Percentiles rank a stretch among this genome's conserved stretches.
Conservation (phyloP, 345 rosid species). For the Eucalyptus victrix region DNA sequence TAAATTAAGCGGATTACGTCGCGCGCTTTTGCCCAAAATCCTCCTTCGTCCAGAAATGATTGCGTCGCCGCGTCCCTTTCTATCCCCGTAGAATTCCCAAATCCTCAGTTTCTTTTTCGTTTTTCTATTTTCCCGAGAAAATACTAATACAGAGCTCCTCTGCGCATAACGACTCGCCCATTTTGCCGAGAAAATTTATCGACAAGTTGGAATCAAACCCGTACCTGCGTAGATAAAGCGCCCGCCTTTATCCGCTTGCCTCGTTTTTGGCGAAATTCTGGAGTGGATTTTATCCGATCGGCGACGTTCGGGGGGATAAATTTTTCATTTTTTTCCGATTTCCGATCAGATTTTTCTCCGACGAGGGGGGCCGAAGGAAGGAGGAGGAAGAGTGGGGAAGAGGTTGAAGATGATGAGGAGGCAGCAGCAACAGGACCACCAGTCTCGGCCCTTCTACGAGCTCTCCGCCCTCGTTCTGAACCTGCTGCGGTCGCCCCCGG, state of each 20-base stretch:
- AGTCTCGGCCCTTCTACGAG: slow-evolving; percentile 52
- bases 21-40: neutral
- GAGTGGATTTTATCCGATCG: neutral
- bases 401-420: slow-evolving; percentile 23
- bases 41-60: neutral
- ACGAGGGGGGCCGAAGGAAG: neutral
- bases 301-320: neutral
- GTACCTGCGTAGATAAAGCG: neutral
- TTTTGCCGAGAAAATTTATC: neutral
- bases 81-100: neutral
- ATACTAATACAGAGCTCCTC: neutral
- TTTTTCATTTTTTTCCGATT: neutral
- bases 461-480: slow-evolving; percentile 55
- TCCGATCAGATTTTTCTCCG: neutral
- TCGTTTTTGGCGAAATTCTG: neutral
- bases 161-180: neutral
- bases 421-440: slow-evolving; percentile 38
- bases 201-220: neutral
- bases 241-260: neutral
- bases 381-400: neutral
- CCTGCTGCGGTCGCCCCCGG: slow-evolving; percentile 62
- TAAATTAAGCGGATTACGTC: neutral
- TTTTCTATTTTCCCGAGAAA: neutral
- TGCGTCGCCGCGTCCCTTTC: neutral
- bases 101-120: neutral